phyloP scores from a whole-genome alignment of 257 asterid species.

The Capsicum chinense region DNA sequence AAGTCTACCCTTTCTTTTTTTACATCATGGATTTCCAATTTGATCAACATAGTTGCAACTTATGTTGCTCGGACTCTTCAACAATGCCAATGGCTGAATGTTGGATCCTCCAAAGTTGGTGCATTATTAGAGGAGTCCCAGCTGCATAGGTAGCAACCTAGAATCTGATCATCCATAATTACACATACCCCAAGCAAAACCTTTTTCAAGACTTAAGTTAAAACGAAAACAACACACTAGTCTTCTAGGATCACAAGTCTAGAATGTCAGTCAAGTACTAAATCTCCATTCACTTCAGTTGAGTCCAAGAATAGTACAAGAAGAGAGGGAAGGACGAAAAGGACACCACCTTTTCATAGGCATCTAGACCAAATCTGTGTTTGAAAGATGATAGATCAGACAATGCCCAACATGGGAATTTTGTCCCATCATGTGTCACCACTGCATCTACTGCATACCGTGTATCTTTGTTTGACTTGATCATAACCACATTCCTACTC shows the following conservation, averaged over 20 bases:
- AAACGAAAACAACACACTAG: background rate
- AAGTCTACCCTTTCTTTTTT: background rate
- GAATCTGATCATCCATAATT: too few relatives aligned
- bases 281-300: background rate
- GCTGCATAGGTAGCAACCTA: too few relatives aligned
- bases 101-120: too few relatives aligned
- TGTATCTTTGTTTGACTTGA: conserved; percentile 79
- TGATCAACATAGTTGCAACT: background rate
- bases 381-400: conserved; percentile 66
- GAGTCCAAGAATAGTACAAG: background rate
- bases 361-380: conserved; percentile 54
- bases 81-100: too few relatives aligned
- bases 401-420: conserved; percentile 74
- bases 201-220: too few relatives aligned
- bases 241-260: background rate
- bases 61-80: too few relatives aligned
- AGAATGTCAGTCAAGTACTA: background rate
- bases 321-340: background rate
- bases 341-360: conserved; percentile 53
- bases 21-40: background rate
- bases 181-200: too few relatives aligned
- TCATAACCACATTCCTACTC: conserved; percentile 66
- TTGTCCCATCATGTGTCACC: conserved; percentile 79
- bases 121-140: too few relatives aligned
- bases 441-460: conserved; percentile 74